phyloP scores from a whole-genome alignment of 345 rosid species.

The Cardamine occulta region DNA sequence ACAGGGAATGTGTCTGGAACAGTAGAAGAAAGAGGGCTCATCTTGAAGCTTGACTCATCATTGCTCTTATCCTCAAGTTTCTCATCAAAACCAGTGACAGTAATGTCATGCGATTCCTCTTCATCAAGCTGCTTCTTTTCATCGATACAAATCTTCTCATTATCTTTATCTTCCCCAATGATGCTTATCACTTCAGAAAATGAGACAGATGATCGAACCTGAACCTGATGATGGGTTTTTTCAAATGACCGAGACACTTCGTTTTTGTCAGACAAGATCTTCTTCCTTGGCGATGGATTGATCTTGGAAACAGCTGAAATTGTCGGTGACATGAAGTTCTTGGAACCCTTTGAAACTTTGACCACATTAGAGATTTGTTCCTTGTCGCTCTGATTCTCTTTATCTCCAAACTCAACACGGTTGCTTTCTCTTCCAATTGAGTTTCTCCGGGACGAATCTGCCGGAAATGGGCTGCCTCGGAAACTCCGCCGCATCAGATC shows the following conservation, averaged over 20 bases:
- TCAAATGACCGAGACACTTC: constrained; percentile 50
- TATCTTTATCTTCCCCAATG: constrained; percentile 35
- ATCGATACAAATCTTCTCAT: constrained; percentile 25
- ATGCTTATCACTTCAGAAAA: constrained; percentile 51
- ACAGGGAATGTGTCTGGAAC: constrained; percentile 43
- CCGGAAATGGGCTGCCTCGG: constrained; percentile 54
- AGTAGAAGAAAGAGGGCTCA: constrained; percentile 43
- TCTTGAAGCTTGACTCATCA: constrained; percentile 47
- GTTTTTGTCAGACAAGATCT: constrained; percentile 67
- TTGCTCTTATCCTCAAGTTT: constrained; percentile 39
- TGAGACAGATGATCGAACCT: constrained; percentile 48
- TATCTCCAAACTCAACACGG: constrained; percentile 56
- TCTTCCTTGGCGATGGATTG: constrained; percentile 75
- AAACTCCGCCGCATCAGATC: constrained; percentile 75
- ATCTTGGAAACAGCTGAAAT: constrained; percentile 81
- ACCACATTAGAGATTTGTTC: constrained; percentile 40
- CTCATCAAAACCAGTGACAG: constrained; percentile 38
- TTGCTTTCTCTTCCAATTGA: constrained; percentile 51
- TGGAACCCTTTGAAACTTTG: constrained; percentile 54
- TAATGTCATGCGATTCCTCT: constrained; percentile 47
- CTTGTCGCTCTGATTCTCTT: constrained; percentile 56
- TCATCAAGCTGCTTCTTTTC: constrained; percentile 14
- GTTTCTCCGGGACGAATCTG: constrained; percentile 54
- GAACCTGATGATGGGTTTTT: constrained; percentile 38
- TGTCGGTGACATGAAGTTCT: constrained; percentile 89